Conservation (phyloP, 805 yeast species). For the Candida manassasensis region DNA sequence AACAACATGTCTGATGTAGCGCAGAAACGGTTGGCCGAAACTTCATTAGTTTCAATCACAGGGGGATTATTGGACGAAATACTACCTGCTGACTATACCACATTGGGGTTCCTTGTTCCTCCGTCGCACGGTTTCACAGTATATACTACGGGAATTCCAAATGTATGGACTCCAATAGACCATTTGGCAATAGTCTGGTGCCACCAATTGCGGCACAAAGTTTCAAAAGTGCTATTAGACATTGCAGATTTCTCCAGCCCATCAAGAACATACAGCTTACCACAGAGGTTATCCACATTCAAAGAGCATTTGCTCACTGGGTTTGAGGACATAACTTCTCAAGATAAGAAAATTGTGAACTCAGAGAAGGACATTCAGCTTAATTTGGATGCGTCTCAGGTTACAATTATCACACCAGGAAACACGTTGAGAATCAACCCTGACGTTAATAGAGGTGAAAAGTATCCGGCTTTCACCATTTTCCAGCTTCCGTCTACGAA, state of each 20-base stretch:
- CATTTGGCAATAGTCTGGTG: conserved; percentile 98
- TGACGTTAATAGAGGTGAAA: neutral
- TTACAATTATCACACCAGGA: conserved; percentile 9
- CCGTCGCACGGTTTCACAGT: conserved; percentile 74
- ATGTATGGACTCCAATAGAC: conserved; percentile 91
- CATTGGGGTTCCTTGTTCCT: conserved; percentile 68
- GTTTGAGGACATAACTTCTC: conserved; percentile 40
- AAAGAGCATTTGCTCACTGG: conserved; percentile 48
- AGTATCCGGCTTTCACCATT: neutral
- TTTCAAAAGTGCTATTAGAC: conserved; percentile 57
- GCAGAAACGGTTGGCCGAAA: conserved; percentile 43
- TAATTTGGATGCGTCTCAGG: conserved; percentile 17
- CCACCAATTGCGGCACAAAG: conserved; percentile 66
- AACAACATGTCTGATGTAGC: conserved; percentile 30
- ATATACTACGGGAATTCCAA: conserved; percentile 80
- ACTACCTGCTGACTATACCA: conserved; percentile 87
- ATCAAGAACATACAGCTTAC: conserved; percentile 47
- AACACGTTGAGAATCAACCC: neutral
- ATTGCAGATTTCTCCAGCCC: conserved; percentile 48
- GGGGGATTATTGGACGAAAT: conserved; percentile 80
- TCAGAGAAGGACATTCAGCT: conserved; percentile 7
- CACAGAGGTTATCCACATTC: conserved; percentile 56
- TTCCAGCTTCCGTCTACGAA: conserved; percentile 1
- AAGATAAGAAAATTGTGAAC: conserved; percentile 1
- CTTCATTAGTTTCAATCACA: conserved; percentile 77